phyloP scores from a whole-genome alignment of 2,329 filamentous ascomycete genomes.

The Alternaria sp. region DNA sequence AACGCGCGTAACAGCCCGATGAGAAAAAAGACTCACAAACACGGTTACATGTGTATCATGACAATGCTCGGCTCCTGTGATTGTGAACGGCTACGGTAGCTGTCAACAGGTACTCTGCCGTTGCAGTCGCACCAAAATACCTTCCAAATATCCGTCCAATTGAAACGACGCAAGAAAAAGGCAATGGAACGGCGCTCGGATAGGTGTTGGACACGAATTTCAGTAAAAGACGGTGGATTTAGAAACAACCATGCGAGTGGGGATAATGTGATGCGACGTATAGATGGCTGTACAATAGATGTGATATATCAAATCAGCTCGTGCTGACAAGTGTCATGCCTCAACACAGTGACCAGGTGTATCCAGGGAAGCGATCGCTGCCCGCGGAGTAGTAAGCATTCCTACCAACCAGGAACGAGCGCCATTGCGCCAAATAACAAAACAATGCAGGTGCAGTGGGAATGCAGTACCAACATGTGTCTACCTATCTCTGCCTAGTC shows the following conservation, averaged over 20 bases:
- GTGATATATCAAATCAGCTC: neutral
- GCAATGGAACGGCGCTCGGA: neutral
- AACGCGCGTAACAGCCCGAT: neutral
- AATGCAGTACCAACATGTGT: neutral
- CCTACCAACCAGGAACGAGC: neutral
- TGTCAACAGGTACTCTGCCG: neutral
- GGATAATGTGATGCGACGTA: neutral
- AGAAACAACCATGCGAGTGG: neutral
- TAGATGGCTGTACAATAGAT: neutral
- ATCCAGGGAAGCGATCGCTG: neutral
- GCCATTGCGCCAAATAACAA: neutral
- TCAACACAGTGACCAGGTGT: neutral
- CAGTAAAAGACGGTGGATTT: neutral
- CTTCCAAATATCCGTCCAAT: neutral
- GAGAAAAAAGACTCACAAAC: neutral
- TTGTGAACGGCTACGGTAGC: neutral
- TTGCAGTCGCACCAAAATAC: neutral
- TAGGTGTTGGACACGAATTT: neutral
- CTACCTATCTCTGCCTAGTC: conserved; percentile 47
- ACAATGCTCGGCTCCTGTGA: neutral
- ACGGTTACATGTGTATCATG: neutral
- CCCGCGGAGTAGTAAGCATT: neutral
- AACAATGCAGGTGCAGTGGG: neutral
- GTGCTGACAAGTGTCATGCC: neutral
- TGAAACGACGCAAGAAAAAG: neutral